A percentile compares a stretch with the other conserved stretches of the same genome.
These are phyloP conservation scores for Coemansia sp. DNA, from an alignment of 192 early-diverging fungal genomes.

Conservation along the genomic window DNA sequence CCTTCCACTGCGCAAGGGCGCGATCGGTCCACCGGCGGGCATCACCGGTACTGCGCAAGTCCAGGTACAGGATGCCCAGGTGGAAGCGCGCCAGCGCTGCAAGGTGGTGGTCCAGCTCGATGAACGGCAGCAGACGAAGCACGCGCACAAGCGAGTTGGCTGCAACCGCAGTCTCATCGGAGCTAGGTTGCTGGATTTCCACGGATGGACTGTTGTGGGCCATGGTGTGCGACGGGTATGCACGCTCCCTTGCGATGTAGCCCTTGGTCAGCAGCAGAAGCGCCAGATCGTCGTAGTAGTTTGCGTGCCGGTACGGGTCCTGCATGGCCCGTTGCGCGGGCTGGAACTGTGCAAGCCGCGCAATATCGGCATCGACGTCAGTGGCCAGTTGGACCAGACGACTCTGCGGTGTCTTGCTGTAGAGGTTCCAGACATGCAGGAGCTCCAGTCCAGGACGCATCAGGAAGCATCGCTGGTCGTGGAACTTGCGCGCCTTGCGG, in stretches of 20 bases:
- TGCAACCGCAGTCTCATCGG: too few relatives aligned
- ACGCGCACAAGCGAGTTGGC: conserved; percentile 35
- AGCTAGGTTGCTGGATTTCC: too few relatives aligned
- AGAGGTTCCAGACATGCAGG: conserved; percentile 68
- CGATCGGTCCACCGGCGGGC: conserved; percentile 21
- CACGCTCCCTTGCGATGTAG: conserved; percentile 63
- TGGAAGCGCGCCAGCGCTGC: conserved; percentile 61
- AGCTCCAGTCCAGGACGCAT: conserved; percentile 79
- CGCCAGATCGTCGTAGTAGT: conserved; percentile 78
- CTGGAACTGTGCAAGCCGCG: conserved; percentile 27
- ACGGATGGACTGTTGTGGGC: too few relatives aligned
- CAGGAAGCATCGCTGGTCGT: conserved; percentile 64
- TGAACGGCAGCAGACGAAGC: conserved; percentile 57
- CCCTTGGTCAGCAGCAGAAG: conserved; percentile 70
- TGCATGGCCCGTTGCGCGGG: conserved; percentile 34
- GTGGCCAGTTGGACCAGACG: conserved; percentile 47
- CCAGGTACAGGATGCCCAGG: conserved; percentile 57
- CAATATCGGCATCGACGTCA: conserved; percentile 54
- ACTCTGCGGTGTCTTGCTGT: conserved; percentile 67
- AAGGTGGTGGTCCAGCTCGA: conserved; percentile 66
- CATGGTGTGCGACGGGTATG: conserved; percentile 48
- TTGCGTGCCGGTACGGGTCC: conserved; percentile 42
- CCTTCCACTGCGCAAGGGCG: conserved; percentile 57
- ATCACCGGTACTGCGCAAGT: conserved; percentile 42
- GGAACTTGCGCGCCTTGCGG: conserved; percentile 78